These are phyloP conservation scores for Wickerhamiella nectarea DNA, from an alignment of 805 yeast species.

Conservation along the genomic window DNA sequence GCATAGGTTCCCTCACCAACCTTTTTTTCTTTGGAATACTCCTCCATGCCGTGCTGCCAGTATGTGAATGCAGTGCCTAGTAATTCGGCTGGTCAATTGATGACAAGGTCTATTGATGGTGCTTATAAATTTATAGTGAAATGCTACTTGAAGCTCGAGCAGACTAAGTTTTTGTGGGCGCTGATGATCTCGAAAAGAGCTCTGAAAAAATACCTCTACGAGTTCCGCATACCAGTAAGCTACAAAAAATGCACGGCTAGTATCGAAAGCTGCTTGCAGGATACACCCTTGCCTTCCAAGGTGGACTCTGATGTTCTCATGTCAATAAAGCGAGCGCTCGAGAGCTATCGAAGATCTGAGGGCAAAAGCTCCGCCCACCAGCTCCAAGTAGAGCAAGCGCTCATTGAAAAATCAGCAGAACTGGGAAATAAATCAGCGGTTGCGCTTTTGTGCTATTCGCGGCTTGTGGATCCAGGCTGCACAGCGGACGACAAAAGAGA, in stretches of 20 bases:
- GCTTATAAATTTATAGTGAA: no score
- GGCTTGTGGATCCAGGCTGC: conserved; percentile 32
- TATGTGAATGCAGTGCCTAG: no score
- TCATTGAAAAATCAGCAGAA: conserved; percentile 77
- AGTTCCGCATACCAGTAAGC: conserved; percentile 18
- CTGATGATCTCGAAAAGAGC: conserved; percentile 12
- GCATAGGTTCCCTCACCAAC: conserved; percentile 99
- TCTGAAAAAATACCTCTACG: conserved; percentile 19
- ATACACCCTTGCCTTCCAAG: conserved; percentile 30
- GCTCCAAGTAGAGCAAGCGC: conserved; percentile 49
- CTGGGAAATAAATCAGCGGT: conserved; percentile 73
- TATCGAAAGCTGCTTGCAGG: conserved; percentile 16
- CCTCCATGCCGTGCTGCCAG: neutral
- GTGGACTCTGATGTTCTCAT: conserved; percentile 46
- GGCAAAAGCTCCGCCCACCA: conserved; percentile 44
- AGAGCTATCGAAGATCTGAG: conserved; percentile 45
- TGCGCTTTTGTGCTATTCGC: conserved; percentile 54
- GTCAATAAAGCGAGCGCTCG: conserved; percentile 52
- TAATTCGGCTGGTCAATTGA: no score
- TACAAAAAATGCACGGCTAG: conserved; percentile 15
- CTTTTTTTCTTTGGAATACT: conserved; percentile 43
- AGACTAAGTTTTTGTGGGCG: no score
- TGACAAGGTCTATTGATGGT: no score
- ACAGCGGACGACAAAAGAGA: conserved; percentile 42
- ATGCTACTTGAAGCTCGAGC: no score